Base-by-base conservation (phyloP, 108 stramenopile species). In the Phaeodactylum tricornutum region DNA sequence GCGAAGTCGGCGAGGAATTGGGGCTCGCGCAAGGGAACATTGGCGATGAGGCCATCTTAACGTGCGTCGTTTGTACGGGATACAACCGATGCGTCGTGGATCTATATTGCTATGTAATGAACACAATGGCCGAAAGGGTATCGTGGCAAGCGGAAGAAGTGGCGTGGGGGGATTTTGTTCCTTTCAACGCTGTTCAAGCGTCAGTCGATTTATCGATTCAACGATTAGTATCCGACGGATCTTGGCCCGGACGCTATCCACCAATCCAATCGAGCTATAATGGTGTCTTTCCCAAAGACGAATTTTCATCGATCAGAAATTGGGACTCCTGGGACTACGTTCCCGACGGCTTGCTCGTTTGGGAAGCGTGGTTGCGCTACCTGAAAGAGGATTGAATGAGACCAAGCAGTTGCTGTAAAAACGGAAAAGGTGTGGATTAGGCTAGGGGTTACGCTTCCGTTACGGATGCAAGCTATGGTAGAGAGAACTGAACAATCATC, bases 131-230 rank as follows among this genome's bases (percentile, higher is more conserved):
- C 14, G 77, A 76, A 16, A 48, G 24, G 3, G 56, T 87, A 22
- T 9, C 35, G 1, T 87, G 85, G 85, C 85, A 87, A 62, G 67
- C 80, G 46, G 85, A 87, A 66, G 85, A 87, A 50, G 85, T 87
- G 7, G 72, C 75, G 17, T 87, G 81, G 85, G 85, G 85, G 16
- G 62, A 57, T 1, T 87, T 77, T 60, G 73, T 82, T 11, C 60
- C 70, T 4, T 87, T 83, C 39, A 47, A 59, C n/a, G 29, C 60
- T 20, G 66, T 83, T 9, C 41, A 56, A 23, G 54, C 52, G 24
- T 55, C 81, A 7, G 81, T 70, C 4, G 47, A 59, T 29, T 39
- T 62, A 24, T 80, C 79, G 16, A 80, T 82, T 4, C 45, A 81
- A 36, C 56, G 85, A 35, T 38, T 77, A 25, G 61, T 53, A 9